These are phyloP conservation scores for Houttuynia cordata DNA, from an alignment of 164 flowering plant genomes.

Conservation along the genomic window DNA sequence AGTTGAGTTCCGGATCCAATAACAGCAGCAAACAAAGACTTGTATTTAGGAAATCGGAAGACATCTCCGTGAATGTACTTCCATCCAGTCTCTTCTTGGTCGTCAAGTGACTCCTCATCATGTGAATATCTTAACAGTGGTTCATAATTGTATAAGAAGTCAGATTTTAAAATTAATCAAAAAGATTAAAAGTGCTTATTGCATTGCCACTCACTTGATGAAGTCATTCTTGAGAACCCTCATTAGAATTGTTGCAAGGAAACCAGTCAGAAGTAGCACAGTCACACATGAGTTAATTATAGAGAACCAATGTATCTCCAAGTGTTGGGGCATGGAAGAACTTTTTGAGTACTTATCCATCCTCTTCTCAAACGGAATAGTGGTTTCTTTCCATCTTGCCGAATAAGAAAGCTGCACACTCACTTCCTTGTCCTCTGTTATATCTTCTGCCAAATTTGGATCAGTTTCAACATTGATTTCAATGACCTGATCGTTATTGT, in stretches of 20 bases:
- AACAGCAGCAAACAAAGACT: slow-evolving; percentile 18
- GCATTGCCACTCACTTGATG: slow-evolving; percentile 14
- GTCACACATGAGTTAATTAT: slow-evolving; percentile 23
- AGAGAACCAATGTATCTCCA: slow-evolving; percentile 28
- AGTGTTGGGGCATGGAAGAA: slow-evolving; percentile 23
- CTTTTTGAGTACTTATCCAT: slow-evolving; percentile 24
- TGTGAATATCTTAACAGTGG: slow-evolving; percentile 11
- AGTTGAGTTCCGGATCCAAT: slow-evolving; percentile 22
- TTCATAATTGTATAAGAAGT: background rate
- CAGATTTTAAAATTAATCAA: background rate
- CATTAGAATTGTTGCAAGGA: slow-evolving; percentile 21
- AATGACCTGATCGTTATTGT: slow-evolving; percentile 18
- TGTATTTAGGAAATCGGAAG: slow-evolving; percentile 18
- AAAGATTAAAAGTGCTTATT: background rate
- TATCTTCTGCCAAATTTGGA: slow-evolving; percentile 13
- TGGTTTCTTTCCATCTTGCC: slow-evolving; percentile 26
- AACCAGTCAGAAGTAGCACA: slow-evolving; percentile 22
- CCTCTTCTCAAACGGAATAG: slow-evolving; percentile 25
- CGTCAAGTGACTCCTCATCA: slow-evolving; percentile 19
- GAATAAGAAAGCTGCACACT: slow-evolving; percentile 22
- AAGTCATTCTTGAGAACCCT: slow-evolving; percentile 27
- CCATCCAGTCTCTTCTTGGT: slow-evolving; percentile 28
- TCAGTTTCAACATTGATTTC: slow-evolving; percentile 16
- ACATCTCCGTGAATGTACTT: slow-evolving; percentile 24
- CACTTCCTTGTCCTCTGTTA: slow-evolving; percentile 24